Conservation (phyloP, 345 rosid genomes). For the Sonneratia alba region DNA sequence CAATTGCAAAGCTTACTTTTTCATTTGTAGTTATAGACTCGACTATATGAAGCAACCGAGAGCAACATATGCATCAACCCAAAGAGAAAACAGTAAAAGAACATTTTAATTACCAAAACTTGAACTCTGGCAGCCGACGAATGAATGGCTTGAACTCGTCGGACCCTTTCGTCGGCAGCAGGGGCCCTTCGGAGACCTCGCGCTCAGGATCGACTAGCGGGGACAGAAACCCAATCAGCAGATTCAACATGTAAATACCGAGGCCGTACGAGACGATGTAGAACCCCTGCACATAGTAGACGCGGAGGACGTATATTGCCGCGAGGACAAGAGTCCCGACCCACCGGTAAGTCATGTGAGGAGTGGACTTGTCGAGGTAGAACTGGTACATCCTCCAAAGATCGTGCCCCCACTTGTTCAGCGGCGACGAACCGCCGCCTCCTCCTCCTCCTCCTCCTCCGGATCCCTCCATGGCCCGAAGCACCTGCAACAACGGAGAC, state of each 20-base stretch:
- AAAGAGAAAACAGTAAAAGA: background rate
- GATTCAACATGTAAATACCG: slow-evolving; percentile 81
- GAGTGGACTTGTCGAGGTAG: slow-evolving; percentile 82
- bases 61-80: too few relatives aligned
- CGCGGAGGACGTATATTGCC: slow-evolving; percentile 52
- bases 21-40: too few relatives aligned
- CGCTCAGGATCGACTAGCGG: slow-evolving; percentile 89
- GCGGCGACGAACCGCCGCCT: slow-evolving; percentile 46
- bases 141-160: slow-evolving; percentile 96
- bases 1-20: too few relatives aligned
- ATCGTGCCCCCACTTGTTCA: slow-evolving; percentile 54
- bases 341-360: slow-evolving; percentile 77
- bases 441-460: slow-evolving; percentile 39
- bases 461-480: slow-evolving; percentile 55
- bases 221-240: slow-evolving; percentile 86
- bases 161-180: slow-evolving; percentile 82
- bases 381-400: slow-evolving; percentile 74
- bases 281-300: slow-evolving; percentile 71
- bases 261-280: slow-evolving; percentile 84
- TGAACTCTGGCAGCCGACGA: slow-evolving; percentile 92
- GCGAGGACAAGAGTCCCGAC: slow-evolving; percentile 50
- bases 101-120: slow-evolving; percentile 70
- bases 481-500: slow-evolving; percentile 6
- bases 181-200: slow-evolving; percentile 66
- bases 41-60: too few relatives aligned